These are phyloP conservation scores for Tolypocladium paradoxum DNA, from an alignment of 2,329 filamentous ascomycete genomes.

Conservation along the genomic window DNA sequence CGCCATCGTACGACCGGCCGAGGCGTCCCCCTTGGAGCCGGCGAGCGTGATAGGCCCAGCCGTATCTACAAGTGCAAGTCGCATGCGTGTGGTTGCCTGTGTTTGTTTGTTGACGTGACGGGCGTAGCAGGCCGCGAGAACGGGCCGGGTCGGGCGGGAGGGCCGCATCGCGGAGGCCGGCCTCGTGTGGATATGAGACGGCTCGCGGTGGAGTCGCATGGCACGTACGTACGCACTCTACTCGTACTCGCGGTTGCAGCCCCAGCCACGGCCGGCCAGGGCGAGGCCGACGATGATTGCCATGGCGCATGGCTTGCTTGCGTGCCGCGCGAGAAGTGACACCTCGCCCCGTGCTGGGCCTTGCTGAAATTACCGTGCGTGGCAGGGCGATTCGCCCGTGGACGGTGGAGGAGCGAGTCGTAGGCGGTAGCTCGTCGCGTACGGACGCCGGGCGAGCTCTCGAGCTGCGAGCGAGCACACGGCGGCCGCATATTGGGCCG, in stretches of 20 bases:
- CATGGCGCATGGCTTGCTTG: background rate
- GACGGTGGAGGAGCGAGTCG: background rate
- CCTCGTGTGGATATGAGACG: background rate
- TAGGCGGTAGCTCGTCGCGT: background rate
- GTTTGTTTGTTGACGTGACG: background rate
- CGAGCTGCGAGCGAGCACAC: background rate
- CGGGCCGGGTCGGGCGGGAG: background rate
- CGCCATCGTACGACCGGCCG: background rate
- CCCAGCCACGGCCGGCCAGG: too few species aligned
- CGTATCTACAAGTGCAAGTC: too few species aligned
- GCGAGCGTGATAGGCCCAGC: background rate
- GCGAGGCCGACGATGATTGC: background rate
- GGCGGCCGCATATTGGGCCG: slow-evolving; percentile 1
- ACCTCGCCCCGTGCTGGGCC: background rate
- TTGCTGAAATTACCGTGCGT: background rate
- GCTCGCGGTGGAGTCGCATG: background rate
- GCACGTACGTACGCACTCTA: too few species aligned
- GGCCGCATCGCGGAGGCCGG: background rate
- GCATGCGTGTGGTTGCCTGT: background rate
- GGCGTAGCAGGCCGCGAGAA: background rate
- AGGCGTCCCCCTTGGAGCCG: background rate
- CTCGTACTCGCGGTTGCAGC: too few species aligned
- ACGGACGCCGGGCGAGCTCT: background rate
- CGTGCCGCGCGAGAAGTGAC: background rate
- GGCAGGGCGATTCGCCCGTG: background rate